Base-by-base conservation (phyloP, 1,284 basidiomycete species). In the Moesziomyces antarcticus region DNA sequence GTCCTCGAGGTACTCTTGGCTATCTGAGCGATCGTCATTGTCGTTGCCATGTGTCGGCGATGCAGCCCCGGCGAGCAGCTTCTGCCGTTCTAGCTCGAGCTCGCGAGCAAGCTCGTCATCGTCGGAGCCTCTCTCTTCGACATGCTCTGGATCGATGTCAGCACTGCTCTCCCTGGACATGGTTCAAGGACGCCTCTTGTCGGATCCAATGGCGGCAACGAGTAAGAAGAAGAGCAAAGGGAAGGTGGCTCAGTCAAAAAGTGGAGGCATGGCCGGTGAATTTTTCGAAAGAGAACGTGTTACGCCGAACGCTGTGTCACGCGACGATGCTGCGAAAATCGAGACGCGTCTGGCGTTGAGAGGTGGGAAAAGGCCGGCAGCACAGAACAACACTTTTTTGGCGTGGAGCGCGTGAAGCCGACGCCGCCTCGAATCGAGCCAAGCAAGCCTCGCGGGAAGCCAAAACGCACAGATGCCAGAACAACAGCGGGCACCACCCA, bases 51-150 rank as follows among this genome's bases (percentile, higher is more conserved):
- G 41, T 20, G 35, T 8, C 49, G 14, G 8, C 3, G 20, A 14
- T 5, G 43, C 47, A 18, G 42, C 43, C 18, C 47, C 63, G 7
- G 58, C 63, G 16, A 72, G 62, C 14, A 72, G 44, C 59, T 52
- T 27, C 22, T 72, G 69, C 2, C 63, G 45, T 50, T 72, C 69
- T 20, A 51, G 44, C 24, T 72, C 69, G 3, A 72, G 52, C 41
- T 72, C 58, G 25, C 51, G 58, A 2, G 56, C 63, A 16, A 72
- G 43, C 24, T 62, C 49, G 40, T 66, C 63, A 25, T 66, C 63
- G 1, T 25, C 16, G 8, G 51, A 30, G 18, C 56, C 56, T 16
- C 16, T 5, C n/a, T 62, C 44, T n/a, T 51, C 43, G 24, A 42
- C 3, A 13, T n/a, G 18, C n/a, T 57, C 35, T n/a, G 37, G 30